Percentiles rank a stretch among this genome's conserved stretches.
These are phyloP conservation scores for Misopates orontium DNA, from an alignment of 257 asterid genomes.

Conservation along the genomic window DNA sequence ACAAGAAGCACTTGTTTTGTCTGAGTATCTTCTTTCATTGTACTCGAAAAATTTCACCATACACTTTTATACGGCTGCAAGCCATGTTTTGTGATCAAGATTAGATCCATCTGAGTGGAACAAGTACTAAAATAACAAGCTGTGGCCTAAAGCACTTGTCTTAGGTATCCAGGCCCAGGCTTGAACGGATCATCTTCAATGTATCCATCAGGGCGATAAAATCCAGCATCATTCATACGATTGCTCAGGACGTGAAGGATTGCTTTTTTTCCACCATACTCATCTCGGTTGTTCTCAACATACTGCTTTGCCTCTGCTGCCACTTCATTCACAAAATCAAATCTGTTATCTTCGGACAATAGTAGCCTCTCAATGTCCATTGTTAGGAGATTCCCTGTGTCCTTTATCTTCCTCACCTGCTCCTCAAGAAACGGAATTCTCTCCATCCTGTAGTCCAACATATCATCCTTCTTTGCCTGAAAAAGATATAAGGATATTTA, in stretches of 20 bases:
- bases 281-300: constrained; percentile 89
- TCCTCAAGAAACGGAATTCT: constrained; percentile 91
- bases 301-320: constrained; percentile 94
- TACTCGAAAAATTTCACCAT: not conserved
- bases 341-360: constrained; percentile 81
- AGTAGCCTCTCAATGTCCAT: constrained; percentile 81
- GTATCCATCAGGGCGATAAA: constrained; percentile 81
- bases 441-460: constrained; percentile 53
- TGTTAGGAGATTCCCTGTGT: constrained; percentile 58
- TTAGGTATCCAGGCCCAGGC: constrained; percentile 86
- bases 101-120: not conserved
- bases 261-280: constrained; percentile 86
- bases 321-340: constrained; percentile 75
- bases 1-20: not conserved
- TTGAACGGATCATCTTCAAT: constrained; percentile 74
- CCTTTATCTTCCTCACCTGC: constrained; percentile 77
- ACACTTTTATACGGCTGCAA: not conserved
- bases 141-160: constrained; percentile 62
- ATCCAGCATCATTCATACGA: constrained; percentile 88
- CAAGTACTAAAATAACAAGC: not conserved
- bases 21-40: not conserved
- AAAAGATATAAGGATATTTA: constrained; percentile 2
- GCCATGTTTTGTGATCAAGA: not conserved
- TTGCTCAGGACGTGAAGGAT: constrained; percentile 88
- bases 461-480: constrained; percentile 64